phyloP scores from a whole-genome alignment of 495 filamentous ascomycete genomes.

The Pyronema domesticum region DNA sequence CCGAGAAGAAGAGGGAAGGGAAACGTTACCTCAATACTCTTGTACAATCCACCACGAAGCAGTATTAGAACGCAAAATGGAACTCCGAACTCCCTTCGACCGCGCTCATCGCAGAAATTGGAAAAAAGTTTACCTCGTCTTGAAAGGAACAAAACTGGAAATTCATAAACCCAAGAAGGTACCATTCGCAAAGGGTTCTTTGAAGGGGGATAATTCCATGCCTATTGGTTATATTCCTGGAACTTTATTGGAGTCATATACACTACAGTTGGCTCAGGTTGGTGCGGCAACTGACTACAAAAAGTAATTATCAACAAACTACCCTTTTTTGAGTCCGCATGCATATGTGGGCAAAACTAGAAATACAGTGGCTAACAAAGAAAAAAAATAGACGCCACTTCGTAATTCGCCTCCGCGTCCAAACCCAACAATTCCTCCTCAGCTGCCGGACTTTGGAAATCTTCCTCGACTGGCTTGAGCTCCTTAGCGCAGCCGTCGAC shows the following conservation, averaged over 20 bases:
- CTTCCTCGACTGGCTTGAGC: constrained; percentile 39
- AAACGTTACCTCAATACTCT: constrained; percentile 36
- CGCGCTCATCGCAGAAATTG: constrained; percentile 35
- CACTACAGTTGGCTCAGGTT: constrained; percentile 46
- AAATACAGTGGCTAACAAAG: background rate
- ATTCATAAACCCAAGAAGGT: constrained; percentile 34
- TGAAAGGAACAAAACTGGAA: constrained; percentile 42
- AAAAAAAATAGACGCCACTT: constrained; percentile 30
- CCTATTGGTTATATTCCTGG: constrained; percentile 21
- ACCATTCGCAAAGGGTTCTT: constrained; percentile 8
- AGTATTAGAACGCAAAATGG: constrained; percentile 38
- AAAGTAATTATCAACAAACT: constrained; percentile 31
- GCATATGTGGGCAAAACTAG: too few species aligned
- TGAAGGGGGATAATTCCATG: constrained; percentile 1
- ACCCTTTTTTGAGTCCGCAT: background rate
- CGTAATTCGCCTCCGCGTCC: constrained; percentile 43
- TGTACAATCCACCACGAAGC: constrained; percentile 36
- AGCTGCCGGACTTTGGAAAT: constrained; percentile 35
- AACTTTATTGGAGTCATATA: constrained; percentile 36
- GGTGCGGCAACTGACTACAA: constrained; percentile 46
- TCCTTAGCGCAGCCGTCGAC: constrained; percentile 35
- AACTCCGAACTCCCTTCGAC: constrained; percentile 36
- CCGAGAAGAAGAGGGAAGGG: constrained; percentile 29
- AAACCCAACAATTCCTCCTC: constrained; percentile 47
- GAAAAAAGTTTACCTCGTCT: constrained; percentile 37